These are phyloP conservation scores for Stagonosporopsis vannaccii DNA, from an alignment of 2,329 filamentous ascomycete genomes.

Conservation along the genomic window DNA sequence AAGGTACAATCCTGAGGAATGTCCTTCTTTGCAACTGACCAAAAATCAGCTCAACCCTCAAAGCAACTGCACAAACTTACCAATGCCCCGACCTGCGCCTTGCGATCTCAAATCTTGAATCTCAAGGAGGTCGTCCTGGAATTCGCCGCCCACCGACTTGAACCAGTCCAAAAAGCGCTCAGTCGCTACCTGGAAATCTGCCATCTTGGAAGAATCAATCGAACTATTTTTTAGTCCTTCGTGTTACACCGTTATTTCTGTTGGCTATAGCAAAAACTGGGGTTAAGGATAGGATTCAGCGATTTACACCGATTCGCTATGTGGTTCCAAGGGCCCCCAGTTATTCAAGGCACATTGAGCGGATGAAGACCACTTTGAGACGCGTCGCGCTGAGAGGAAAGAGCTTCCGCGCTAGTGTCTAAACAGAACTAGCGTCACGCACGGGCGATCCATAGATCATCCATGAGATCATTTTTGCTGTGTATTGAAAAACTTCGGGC, in stretches of 20 bases:
- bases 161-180: conserved; percentile 31
- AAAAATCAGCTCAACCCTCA: not conserved
- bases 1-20: conserved; percentile 28
- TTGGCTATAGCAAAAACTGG: not conserved
- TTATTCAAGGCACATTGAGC: not conserved
- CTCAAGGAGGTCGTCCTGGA: conserved; percentile 30
- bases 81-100: conserved; percentile 33
- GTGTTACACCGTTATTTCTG: not conserved
- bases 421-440: not conserved
- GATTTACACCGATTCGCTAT: not conserved
- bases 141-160: conserved; percentile 28
- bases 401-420: not conserved
- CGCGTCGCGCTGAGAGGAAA: not conserved
- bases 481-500: no score
- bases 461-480: not conserved
- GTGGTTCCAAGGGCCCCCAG: not conserved
- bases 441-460: not conserved
- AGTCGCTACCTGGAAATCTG: conserved; percentile 26
- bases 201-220: conserved; percentile 10
- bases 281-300: not conserved
- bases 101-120: conserved; percentile 28
- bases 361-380: not conserved
- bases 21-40: conserved; percentile 24
- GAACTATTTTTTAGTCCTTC: not conserved
- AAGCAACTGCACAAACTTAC: conserved; percentile 11